Evolutionary conservation across 345 rosid species (phyloP).

Genomic region (Kandelia obovata): DNA sequence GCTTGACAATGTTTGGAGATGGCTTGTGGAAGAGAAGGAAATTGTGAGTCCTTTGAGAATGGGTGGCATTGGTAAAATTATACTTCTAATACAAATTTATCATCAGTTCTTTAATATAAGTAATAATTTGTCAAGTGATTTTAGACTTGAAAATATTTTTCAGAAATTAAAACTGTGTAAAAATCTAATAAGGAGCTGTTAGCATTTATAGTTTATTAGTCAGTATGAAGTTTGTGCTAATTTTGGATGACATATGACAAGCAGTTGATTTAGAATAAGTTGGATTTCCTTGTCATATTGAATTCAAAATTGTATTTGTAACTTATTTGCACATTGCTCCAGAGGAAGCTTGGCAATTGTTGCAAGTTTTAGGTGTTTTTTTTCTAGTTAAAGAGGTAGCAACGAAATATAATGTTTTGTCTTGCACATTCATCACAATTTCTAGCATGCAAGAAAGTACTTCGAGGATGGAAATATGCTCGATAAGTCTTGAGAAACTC

Average conservation of each 20-base stretch:
- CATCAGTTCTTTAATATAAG: no score
- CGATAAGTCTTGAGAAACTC: conserved; percentile 1
- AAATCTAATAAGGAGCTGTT: no score
- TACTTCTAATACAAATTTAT: no score
- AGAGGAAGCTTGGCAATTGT: conserved; percentile 7
- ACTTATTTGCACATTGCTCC: not conserved
- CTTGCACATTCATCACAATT: not conserved
- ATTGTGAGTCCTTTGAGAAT: no score
- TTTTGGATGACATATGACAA: conserved; percentile 21
- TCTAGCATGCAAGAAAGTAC: not conserved
- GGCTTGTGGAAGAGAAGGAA: no score
- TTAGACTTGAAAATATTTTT: not conserved
- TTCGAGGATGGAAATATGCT: conserved; percentile 14
- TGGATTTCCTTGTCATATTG: not conserved
- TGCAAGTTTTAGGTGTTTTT: not conserved
- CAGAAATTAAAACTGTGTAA: not conserved
- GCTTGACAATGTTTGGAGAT: no score
- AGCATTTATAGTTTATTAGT: no score
- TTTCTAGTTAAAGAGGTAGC: not conserved
- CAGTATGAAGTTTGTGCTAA: conserved; percentile 2
- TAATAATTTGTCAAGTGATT: no score
- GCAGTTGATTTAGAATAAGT: not conserved
- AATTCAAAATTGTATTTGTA: conserved; percentile 2
- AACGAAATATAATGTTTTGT: conserved; percentile 14
- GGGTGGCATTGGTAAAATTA: no score